phyloP scores from a whole-genome alignment of 352 stramenopile species.

The Thraustochytrium sp. region DNA sequence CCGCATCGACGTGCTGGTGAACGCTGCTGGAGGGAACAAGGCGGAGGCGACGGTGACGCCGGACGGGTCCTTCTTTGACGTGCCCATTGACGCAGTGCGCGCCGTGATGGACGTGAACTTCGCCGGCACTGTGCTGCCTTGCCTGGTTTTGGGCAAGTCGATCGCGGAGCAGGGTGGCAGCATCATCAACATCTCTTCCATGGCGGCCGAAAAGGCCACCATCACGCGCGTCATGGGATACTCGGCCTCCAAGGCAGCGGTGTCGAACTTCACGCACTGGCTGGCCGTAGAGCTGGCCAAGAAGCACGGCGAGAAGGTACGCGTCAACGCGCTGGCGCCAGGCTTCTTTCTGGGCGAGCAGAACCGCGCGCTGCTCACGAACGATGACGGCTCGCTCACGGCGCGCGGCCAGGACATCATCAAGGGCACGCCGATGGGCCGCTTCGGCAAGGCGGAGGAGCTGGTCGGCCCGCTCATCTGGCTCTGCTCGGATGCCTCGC shows the following conservation, averaged over 20 bases:
- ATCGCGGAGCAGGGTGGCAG: background rate
- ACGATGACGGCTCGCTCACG: constrained; percentile 39
- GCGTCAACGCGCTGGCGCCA: constrained; percentile 39
- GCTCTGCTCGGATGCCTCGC: constrained; percentile 14
- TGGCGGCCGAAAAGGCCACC: constrained; percentile 12
- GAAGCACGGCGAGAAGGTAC: constrained; percentile 14
- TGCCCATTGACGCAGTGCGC: constrained; percentile 16
- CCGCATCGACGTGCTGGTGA: constrained; percentile 32
- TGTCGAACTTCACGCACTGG: constrained; percentile 43
- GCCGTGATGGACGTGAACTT: constrained; percentile 41
- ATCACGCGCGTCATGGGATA: constrained; percentile 45
- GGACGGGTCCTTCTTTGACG: constrained; percentile 40
- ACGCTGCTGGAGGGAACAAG: constrained; percentile 38
- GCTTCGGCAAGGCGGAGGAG: constrained; percentile 38
- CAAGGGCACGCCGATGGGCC: constrained; percentile 9
- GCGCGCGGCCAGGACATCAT: constrained; percentile 27
- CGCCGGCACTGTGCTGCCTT: constrained; percentile 6
- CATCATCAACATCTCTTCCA: constrained; percentile 40
- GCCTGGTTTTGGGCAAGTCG: constrained; percentile 14
- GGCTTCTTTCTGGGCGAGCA: constrained; percentile 45
- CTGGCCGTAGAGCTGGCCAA: constrained; percentile 39
- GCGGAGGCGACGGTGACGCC: constrained; percentile 16
- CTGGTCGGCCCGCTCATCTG: constrained; percentile 24
- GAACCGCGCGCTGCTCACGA: constrained; percentile 40
- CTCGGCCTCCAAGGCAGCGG: constrained; percentile 34